phyloP scores from a whole-genome alignment of 371 early-diverging fungal genomes.

The Rhizomucor pusillus region DNA sequence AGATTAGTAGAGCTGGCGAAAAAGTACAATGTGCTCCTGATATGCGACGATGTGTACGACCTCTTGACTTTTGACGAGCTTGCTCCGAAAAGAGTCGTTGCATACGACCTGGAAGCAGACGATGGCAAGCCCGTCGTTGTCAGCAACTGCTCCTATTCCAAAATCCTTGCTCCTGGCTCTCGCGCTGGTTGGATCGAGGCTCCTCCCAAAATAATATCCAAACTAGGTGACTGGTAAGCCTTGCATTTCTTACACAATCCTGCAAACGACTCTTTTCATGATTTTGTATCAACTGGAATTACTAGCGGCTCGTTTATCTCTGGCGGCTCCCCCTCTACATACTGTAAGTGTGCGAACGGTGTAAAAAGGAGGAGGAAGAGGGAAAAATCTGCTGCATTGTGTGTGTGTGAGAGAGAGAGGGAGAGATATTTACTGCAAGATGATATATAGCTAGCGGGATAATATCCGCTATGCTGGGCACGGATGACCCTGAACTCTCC shows the following conservation, averaged over 20 bases:
- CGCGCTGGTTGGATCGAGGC: slow-evolving; percentile 42
- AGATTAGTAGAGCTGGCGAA: slow-evolving; percentile 45
- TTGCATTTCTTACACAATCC: background rate
- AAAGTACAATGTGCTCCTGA: slow-evolving; percentile 50
- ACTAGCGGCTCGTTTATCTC: slow-evolving; percentile 39
- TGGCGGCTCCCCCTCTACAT: slow-evolving; percentile 36
- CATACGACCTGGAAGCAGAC: slow-evolving; percentile 29
- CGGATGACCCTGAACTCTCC: slow-evolving; percentile 8
- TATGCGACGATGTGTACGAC: slow-evolving; percentile 69
- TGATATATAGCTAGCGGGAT: slow-evolving; percentile 23
- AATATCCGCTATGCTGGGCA: slow-evolving; percentile 23
- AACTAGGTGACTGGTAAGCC: slow-evolving; percentile 27
- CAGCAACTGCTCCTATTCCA: slow-evolving; percentile 45
- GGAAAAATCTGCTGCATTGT: background rate
- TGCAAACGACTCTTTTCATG: background rate
- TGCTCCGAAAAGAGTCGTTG: slow-evolving; percentile 22
- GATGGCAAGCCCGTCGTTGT: slow-evolving; percentile 23
- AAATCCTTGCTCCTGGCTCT: slow-evolving; percentile 38
- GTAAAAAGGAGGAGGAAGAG: background rate
- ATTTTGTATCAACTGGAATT: background rate
- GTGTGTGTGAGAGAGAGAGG: too few relatives aligned
- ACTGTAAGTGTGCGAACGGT: slow-evolving; percentile 14
- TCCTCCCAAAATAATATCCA: slow-evolving; percentile 18
- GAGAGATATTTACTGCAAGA: background rate
- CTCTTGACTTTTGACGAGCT: slow-evolving; percentile 33